Evolutionary conservation across 495 filamentous ascomycete species (phyloP), one percentile per base, ranked within the genome.

Genomic region (Talaromyces trachyspermus): DNA sequence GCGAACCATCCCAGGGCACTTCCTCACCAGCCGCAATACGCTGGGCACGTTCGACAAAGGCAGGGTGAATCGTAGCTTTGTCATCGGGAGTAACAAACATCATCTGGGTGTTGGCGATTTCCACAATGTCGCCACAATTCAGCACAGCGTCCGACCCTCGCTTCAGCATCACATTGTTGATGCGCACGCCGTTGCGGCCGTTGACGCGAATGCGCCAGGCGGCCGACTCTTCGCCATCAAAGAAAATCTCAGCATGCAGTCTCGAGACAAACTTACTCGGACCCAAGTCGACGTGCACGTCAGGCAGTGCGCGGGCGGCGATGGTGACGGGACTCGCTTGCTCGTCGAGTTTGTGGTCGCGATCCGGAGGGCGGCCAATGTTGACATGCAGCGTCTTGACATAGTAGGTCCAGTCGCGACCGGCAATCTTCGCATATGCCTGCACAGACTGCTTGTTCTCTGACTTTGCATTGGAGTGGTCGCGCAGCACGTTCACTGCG

Each of bases 381-480:
- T 85, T 84, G 58, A 95, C 78, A 45, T 77, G 74, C 38, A 89
- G 75, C 22, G 79, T 80, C 52, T 84, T 86, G 52, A 97, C 81
- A 62, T 89, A 96, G 65, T 88, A 98, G 8, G 91, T 95, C 92
- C 92, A 98, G 56, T 88, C 84, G 46, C 80, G 77, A 26, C 89
- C 92, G 29, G 88, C 82, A 50, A 98, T 85, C 66, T 95, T 95
- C 12, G 92, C 92, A 63, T 90, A 98, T 15, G 94, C 92, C 56
- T 84, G 80, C 54, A 89, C 83, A 22, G 82, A 84, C 46, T 84
- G 76, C 30, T 71, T 73, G 45, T 83, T 82, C 51, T 86, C 80
- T 42, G 75, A 72, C 60, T 84, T 83, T 51, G 84, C 79, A 47
- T 87, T 95, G 38, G 82, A 73, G 58, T 86, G 80, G 53, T 94